These are phyloP conservation scores for Chlorella sp. DNA, from an alignment of 139 green algal genomes.

Conservation along the genomic window DNA sequence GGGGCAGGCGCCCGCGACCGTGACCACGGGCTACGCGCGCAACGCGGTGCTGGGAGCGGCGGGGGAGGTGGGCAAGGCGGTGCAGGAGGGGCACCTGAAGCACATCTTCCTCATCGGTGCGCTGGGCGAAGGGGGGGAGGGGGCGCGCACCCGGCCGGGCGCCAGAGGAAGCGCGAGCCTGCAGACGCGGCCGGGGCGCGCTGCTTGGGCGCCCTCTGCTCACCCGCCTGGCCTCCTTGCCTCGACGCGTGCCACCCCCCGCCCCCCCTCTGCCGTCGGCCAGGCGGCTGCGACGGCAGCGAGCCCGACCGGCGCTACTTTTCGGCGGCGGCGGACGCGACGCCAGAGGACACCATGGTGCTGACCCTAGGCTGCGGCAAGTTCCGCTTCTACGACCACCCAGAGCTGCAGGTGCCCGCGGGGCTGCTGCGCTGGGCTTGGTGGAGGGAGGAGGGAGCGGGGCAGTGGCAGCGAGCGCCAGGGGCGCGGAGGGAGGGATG, in stretches of 20 bases:
- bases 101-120: constrained; percentile 48
- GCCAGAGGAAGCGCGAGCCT: not conserved
- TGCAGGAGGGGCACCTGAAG: constrained; percentile 43
- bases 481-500: too few relatives aligned
- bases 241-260: not conserved
- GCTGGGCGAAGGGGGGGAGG: too few relatives aligned
- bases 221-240: not conserved
- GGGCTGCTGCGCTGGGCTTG: not conserved
- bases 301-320: constrained; percentile 37
- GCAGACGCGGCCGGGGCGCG: too few relatives aligned
- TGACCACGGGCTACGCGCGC: constrained; percentile 43
- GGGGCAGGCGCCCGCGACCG: constrained; percentile 16
- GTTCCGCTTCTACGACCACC: constrained; percentile 72
- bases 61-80: constrained; percentile 38
- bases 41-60: constrained; percentile 42
- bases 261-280: too few relatives aligned
- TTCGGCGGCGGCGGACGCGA: constrained; percentile 14
- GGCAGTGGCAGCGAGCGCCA: too few relatives aligned
- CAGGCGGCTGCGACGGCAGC: constrained; percentile 39
- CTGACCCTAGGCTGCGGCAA: constrained; percentile 77
- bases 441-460: too few relatives aligned
- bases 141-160: too few relatives aligned
- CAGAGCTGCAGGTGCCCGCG: not conserved
- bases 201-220: too few relatives aligned
- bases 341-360: constrained; percentile 50